Evolutionary conservation across 83 land plant genomes (phyloP).

Genomic region (Larix sibirica): DNA sequence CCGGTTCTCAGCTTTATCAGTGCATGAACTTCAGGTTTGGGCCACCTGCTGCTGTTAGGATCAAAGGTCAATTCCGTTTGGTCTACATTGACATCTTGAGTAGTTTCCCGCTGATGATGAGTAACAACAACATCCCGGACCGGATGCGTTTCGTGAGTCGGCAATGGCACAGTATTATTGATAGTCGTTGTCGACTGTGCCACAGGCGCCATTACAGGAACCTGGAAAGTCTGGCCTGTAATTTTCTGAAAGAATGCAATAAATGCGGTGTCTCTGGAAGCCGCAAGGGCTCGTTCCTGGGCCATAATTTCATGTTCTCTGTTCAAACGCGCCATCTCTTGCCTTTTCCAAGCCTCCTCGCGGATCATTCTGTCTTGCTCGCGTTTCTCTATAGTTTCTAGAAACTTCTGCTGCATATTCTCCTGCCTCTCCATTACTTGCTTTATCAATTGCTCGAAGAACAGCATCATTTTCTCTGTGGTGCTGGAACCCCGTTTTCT

Average conservation of each 20-base stretch:
- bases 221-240: constrained; percentile 52
- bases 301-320: constrained; percentile 68
- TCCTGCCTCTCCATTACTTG: constrained; percentile 81
- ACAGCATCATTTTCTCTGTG: constrained; percentile 38
- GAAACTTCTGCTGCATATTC: constrained; percentile 70
- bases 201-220: constrained; percentile 15
- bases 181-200: constrained; percentile 16
- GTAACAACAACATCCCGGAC: neutral
- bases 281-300: constrained; percentile 75
- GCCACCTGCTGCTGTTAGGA: constrained; percentile 74
- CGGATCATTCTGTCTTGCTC: constrained; percentile 74
- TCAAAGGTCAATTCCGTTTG: constrained; percentile 19
- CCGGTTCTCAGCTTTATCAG: constrained; percentile 70
- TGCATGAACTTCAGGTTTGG: constrained; percentile 81
- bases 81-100: constrained; percentile 13
- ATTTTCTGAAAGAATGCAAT: constrained; percentile 73
- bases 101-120: neutral
- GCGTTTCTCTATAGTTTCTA: constrained; percentile 77
- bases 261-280: constrained; percentile 80
- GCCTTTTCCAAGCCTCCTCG: constrained; percentile 84
- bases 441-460: constrained; percentile 65
- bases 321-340: constrained; percentile 61
- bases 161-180: constrained; percentile 1
- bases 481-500: constrained; percentile 17
- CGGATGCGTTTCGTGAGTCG: neutral